Evolutionary conservation across 192 early-diverging fungal genomes (phyloP), one percentile per base, ranked within the genome.

Genomic region (Geranomyces michiganensis): DNA sequence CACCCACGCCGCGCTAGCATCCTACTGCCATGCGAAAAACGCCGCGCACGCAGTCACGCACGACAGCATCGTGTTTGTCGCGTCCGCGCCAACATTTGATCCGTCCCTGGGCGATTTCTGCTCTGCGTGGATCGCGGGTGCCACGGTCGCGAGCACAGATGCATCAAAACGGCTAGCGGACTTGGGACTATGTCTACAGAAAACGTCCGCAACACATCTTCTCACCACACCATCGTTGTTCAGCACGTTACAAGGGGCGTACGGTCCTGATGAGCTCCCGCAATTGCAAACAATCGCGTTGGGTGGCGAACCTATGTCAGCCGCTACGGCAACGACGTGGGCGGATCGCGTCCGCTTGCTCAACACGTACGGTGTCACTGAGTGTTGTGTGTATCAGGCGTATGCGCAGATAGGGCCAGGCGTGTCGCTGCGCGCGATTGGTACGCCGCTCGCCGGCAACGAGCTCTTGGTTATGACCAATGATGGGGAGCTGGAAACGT

Each of bases 281-380:
- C 7, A 41, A 0, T 55, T 80, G 22, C 22, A 62, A 22, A 68
- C 74, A 12, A 63, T 80, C 15, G 79, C 79, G 14, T 45, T 80
- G 15, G 79, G 79, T 31, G 79, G 79, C 9, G 79, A 80, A 64
- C 53, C 63, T 12, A 80, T 76, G 75, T 48, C 71, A 8, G 22
- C 24, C 56, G 65, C 13, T 10, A 65, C 70, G 9, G 75, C 75
- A 13, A 30, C 41, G 22, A 61, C 53, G 9, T 72, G 75, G 75
- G 53, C 60, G 9, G 65, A 49, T 14, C 43, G n/a, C 15, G 70
- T 76, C 17, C 29, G 32, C 19, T 56, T 80, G 13, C 9, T 80
- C 19, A 80, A 80, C 68, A 80, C 75, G n/a, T 80, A 80, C 47
- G 79, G 79, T 10, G 75, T 77, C 21, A 80, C 79, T 1, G 79